Base-by-base conservation (phyloP, 192 early-diverging fungal species). In the Coemansia sp. region DNA sequence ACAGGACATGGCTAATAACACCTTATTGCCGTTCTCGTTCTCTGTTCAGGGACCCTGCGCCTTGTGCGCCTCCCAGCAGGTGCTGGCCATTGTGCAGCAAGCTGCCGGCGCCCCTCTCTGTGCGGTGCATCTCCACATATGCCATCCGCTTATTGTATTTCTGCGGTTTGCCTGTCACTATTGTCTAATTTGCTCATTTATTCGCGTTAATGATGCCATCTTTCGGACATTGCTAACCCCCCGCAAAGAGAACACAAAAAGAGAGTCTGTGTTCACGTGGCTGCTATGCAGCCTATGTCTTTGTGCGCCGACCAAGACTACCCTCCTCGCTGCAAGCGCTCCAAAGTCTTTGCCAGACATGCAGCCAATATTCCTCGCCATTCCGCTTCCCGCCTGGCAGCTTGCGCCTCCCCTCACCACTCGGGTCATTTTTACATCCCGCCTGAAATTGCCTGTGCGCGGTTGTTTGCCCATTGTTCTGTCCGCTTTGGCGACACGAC, bases 131-230 rank as follows among this genome's bases (percentile, higher is more conserved):
- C 32, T 38, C 35, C 35, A 38, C 35, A 38, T 16, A 38, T 38
- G 11, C 35, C 35, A 12, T 44, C n/a, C 42, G 42, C 18, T n/a
- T 38, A 44, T 44, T 44, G 42, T 44, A 19, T 19, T n/a, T 19
- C 42, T 44, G 42, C 18, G 42, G 42, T 44, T 44, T 44, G n/a
- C 42, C 42, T 50, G 27, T 28, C 48, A n/a, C 48, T 50, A 50
- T 50, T 50, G 48, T 50, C 48, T 50, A 50, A 50, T 50, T 28
- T 18, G 16, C 12, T 12, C 48, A n/a, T 12, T 5, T 19, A 14
- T 6, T 28, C n/a, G 48, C 48, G 27, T 22, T 6, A 50, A 10
- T 50, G 42, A 27, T 14, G 10, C 22, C 27, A 22, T 50, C n/a
- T 24, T 28, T 28, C 14, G 12, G 24, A 22, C 48, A 50, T 16